These are phyloP conservation scores for Endocalyx cinctus DNA, from an alignment of 2,329 filamentous ascomycete genomes.

Conservation along the genomic window DNA sequence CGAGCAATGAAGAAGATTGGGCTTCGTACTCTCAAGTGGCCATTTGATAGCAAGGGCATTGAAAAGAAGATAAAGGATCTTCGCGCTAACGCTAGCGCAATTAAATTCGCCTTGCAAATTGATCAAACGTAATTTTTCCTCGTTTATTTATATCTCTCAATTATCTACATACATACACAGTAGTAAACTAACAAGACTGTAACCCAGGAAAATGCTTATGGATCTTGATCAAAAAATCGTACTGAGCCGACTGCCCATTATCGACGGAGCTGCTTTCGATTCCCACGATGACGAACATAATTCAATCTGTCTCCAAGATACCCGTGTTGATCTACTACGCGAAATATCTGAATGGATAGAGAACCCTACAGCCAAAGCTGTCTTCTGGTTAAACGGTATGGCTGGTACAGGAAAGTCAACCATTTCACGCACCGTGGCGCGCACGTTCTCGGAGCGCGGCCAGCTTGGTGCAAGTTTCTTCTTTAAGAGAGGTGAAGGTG, in stretches of 20 bases:
- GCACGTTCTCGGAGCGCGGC: neutral
- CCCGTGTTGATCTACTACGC: slow-evolving; percentile 26
- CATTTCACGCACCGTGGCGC: slow-evolving; percentile 29
- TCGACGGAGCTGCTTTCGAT: slow-evolving; percentile 25
- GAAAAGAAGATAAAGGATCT: slow-evolving; percentile 24
- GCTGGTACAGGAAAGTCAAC: slow-evolving; percentile 37
- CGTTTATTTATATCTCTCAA: neutral
- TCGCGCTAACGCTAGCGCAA: slow-evolving; percentile 19
- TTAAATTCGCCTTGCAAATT: slow-evolving; percentile 27
- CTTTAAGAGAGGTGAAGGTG: slow-evolving; percentile 30
- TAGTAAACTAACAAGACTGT: neutral
- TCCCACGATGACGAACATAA: slow-evolving; percentile 28
- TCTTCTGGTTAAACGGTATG: slow-evolving; percentile 35
- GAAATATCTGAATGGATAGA: slow-evolving; percentile 26
- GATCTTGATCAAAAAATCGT: slow-evolving; percentile 21
- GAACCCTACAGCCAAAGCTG: slow-evolving; percentile 12
- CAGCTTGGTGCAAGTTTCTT: slow-evolving; percentile 32
- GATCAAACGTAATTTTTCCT: slow-evolving; percentile 27
- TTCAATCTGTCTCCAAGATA: slow-evolving; percentile 24
- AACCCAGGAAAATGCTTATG: neutral
- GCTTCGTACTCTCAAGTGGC: slow-evolving; percentile 34
- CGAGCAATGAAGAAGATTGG: slow-evolving; percentile 28
- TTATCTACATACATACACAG: neutral
- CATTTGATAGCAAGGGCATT: slow-evolving; percentile 31
- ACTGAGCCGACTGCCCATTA: slow-evolving; percentile 5